Evolutionary conservation across 208 protist genomes (phyloP), one percentile per base, ranked within the genome.

Genomic region (Tritrichomonas foetus): DNA sequence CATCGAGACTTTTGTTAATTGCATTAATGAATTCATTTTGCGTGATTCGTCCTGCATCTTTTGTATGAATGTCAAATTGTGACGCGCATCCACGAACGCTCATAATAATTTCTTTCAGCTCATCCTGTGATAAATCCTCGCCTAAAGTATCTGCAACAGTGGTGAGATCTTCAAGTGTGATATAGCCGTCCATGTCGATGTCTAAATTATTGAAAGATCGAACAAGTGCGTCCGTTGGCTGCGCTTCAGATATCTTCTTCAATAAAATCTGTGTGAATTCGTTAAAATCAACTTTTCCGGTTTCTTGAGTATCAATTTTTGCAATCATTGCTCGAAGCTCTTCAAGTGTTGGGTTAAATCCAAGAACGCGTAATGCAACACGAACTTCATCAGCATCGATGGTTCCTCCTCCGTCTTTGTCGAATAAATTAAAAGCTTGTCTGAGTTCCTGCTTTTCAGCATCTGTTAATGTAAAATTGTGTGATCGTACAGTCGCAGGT

Each of bases 391-490:
- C 36, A 27, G 74, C 74, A 14, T 49, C 39, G n/a, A 84, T 84
- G 27, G 41, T 84, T 49, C 74, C 74, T 33, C n/a, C 44, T 33
- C 74, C 74, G 30, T 84, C 44, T 84, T 33, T 84, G 53, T 84
- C 74, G 39, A 84, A 84, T 27, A 84, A n/a, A 53, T 84, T 84
- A 44, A 84, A 84, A 53, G 74, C 74, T 53, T 84, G 74, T 14
- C 74, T 36, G 33, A 84, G 74, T 25, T 84, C 74, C 14, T 84
- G n/a, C 11, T 53, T 84, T n/a, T 84, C 74, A 14, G 16, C 33
- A 84, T 84, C 74, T 84, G 74, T 84, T 49, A 84, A 69, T n/a
- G 64, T 33, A 69, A 69, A 69, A 33, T 33, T 69, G 8, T 69
- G 64, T n/a, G 11, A 33, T 69, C 27, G 64, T 8, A 33, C 22